Evolutionary conservation across 2,329 filamentous ascomycete species (phyloP).

Genomic region (Hypoxylon rubiginosum): DNA sequence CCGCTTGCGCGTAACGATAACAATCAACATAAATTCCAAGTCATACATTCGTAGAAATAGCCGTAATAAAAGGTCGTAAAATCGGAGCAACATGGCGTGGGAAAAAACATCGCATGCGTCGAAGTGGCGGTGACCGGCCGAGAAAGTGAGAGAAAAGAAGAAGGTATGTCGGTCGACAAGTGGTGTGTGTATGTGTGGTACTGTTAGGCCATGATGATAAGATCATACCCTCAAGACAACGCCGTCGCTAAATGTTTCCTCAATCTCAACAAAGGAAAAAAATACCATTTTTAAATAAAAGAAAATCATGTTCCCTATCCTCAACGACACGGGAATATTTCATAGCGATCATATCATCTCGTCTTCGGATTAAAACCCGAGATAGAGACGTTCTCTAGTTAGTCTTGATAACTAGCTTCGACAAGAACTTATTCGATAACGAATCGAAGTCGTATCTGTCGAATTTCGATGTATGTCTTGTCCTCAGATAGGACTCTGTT

Average conservation of each 20-base stretch:
- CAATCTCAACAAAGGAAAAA: slow-evolving; percentile 52
- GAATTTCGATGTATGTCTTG: slow-evolving; percentile 84
- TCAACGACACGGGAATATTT: slow-evolving; percentile 29
- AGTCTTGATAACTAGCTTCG: slow-evolving; percentile 94
- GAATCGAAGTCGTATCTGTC: slow-evolving; percentile 94
- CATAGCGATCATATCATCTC: slow-evolving; percentile 11
- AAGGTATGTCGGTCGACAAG: slow-evolving; percentile 46
- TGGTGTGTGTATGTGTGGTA: slow-evolving; percentile 38
- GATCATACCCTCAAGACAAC: slow-evolving; percentile 57
- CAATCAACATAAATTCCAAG: slow-evolving; percentile 48
- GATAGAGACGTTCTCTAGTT: slow-evolving; percentile 68
- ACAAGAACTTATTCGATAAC: slow-evolving; percentile 96
- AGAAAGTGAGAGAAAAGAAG: slow-evolving; percentile 46
- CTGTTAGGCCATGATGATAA: slow-evolving; percentile 52
- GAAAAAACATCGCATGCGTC: slow-evolving; percentile 49
- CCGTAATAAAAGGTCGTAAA: slow-evolving; percentile 53
- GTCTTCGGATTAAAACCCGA: slow-evolving; percentile 23
- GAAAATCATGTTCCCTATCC: slow-evolving; percentile 44
- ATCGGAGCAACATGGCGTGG: slow-evolving; percentile 51
- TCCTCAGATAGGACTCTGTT: slow-evolving; percentile 87
- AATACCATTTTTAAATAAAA: slow-evolving; percentile 3
- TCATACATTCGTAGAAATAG: slow-evolving; percentile 55
- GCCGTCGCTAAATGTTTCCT: slow-evolving; percentile 60
- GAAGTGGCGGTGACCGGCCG: slow-evolving; percentile 51
- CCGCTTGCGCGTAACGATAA: slow-evolving; percentile 49